Evolutionary conservation across 495 filamentous ascomycete species (phyloP).

Genomic region (Lineolata rhizophorae): DNA sequence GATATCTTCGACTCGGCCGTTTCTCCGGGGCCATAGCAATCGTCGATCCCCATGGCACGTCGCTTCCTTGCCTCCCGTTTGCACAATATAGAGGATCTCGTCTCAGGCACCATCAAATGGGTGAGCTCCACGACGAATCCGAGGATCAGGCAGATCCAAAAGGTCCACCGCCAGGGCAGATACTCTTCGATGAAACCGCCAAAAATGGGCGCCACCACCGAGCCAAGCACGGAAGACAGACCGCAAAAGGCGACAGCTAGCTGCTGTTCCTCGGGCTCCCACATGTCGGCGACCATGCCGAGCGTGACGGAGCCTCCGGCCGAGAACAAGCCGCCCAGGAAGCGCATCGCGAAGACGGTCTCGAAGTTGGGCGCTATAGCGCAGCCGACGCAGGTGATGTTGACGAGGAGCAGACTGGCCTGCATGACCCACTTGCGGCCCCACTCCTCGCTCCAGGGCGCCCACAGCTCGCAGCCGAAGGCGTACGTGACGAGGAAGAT

Average conservation of each 20-base stretch:
- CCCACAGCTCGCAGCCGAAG: constrained; percentile 68
- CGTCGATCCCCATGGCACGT: constrained; percentile 6
- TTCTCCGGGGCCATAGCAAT: constrained; percentile 10
- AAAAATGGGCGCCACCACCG: constrained; percentile 55
- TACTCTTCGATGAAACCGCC: constrained; percentile 52
- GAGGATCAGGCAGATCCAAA: constrained; percentile 65
- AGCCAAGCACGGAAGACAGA: constrained; percentile 54
- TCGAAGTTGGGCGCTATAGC: constrained; percentile 47
- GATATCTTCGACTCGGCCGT: no score
- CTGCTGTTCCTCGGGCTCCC: constrained; percentile 49
- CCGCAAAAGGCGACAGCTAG: constrained; percentile 55
- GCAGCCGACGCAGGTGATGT: constrained; percentile 54
- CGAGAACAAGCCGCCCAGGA: constrained; percentile 46
- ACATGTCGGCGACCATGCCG: constrained; percentile 68
- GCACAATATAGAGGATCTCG: constrained; percentile 7
- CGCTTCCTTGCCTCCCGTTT: constrained; percentile 8
- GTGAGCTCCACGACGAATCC: constrained; percentile 40
- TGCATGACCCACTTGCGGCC: constrained; percentile 58
- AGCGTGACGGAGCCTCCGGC: constrained; percentile 65
- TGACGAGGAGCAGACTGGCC: constrained; percentile 44
- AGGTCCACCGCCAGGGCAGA: constrained; percentile 48
- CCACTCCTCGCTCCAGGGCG: constrained; percentile 60
- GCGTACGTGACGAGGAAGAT: constrained; percentile 55
- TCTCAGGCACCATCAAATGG: constrained; percentile 27
- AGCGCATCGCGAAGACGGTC: constrained; percentile 40